Percentiles rank a stretch among this genome's conserved stretches.
Conservation (phyloP, 106 monocot species). For the Allium fistulosum region DNA sequence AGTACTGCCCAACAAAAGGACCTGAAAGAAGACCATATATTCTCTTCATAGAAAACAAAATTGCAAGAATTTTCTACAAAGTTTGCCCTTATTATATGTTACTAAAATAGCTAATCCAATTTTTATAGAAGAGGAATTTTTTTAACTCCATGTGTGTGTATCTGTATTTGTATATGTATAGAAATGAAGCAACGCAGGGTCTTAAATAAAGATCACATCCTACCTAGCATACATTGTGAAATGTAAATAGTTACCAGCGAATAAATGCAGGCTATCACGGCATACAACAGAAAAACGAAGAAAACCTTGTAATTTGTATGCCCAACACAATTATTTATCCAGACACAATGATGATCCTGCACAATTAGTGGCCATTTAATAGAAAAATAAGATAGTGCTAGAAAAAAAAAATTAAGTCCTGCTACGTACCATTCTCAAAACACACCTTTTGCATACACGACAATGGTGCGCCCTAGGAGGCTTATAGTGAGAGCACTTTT, state of each 20-base stretch:
- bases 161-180: no score
- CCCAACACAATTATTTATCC: slow-evolving; percentile 99
- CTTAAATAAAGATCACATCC: no score
- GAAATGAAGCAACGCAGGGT: no score
- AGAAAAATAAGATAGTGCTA: background rate
- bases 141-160: no score
- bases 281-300: slow-evolving; percentile 80
- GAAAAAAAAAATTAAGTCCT: background rate
- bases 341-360: slow-evolving; percentile 98
- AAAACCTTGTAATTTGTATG: slow-evolving; percentile 96
- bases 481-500: slow-evolving; percentile 92
- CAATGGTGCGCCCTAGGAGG: slow-evolving; percentile 98
- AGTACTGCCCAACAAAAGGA: slow-evolving; percentile 71
- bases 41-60: background rate
- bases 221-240: no score
- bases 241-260: slow-evolving; percentile 45
- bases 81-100: no score
- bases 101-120: no score
- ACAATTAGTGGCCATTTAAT: slow-evolving; percentile 6
- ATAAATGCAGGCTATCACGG: slow-evolving; percentile 75
- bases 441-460: slow-evolving; percentile 97
- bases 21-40: slow-evolving; percentile 32
- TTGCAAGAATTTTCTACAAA: no score
- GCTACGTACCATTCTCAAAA: slow-evolving; percentile 86
- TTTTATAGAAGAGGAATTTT: no score